Evolutionary conservation across 1,284 basidiomycete genomes (phyloP).

Genomic region (Afroboletus lepidellus): DNA sequence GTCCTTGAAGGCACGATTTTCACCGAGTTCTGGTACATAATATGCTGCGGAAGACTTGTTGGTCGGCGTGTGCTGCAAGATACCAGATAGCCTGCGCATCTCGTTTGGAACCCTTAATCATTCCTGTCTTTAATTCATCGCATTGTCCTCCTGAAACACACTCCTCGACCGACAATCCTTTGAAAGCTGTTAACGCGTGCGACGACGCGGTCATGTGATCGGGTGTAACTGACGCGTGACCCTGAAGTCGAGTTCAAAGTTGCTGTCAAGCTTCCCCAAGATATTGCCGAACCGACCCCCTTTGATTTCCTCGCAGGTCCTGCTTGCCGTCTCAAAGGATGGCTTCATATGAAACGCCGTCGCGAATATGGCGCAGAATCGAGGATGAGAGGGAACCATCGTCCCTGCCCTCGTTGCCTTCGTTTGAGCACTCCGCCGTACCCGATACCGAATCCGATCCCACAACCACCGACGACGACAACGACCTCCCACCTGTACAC

Average conservation of each 20-base stretch:
- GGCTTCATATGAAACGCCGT: slow-evolving; percentile 70
- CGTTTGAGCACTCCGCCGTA: slow-evolving; percentile 58
- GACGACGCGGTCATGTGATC: slow-evolving; percentile 26
- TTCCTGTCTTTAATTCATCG: too few relatives aligned
- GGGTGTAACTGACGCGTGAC: slow-evolving; percentile 25
- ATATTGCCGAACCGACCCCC: neutral
- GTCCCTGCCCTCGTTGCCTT: slow-evolving; percentile 71
- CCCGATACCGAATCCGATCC: slow-evolving; percentile 33
- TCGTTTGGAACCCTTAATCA: too few relatives aligned
- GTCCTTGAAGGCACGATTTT: neutral
- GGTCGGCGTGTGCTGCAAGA: too few relatives aligned
- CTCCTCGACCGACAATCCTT: too few relatives aligned
- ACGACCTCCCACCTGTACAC: slow-evolving; percentile 48
- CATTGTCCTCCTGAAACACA: too few relatives aligned
- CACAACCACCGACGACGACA: slow-evolving; percentile 35
- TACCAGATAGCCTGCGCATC: too few relatives aligned
- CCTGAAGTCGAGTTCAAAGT: neutral
- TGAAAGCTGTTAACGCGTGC: too few relatives aligned
- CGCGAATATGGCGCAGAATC: slow-evolving; percentile 76
- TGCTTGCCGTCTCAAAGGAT: slow-evolving; percentile 12
- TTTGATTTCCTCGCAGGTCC: slow-evolving; percentile 1
- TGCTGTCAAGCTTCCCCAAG: neutral
- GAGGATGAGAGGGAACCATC: slow-evolving; percentile 74
- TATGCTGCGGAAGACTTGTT: too few relatives aligned
- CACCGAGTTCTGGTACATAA: too few relatives aligned